Conservation (phyloP, 148 eudicot species). For the Selenicereus undatus region DNA sequence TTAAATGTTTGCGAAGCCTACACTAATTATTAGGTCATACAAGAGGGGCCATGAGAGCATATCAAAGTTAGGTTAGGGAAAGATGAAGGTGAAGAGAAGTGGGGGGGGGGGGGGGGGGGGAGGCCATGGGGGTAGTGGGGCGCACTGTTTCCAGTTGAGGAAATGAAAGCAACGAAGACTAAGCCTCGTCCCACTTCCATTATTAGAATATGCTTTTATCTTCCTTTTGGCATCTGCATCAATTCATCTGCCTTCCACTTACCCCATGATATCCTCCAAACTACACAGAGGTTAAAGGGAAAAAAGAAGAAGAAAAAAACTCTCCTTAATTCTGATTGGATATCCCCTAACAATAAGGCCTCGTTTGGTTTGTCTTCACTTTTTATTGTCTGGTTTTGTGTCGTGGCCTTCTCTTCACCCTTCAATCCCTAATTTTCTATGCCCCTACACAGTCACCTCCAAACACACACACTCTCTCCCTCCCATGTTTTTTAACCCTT, state of each 20-base stretch:
- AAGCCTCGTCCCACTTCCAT: not conserved
- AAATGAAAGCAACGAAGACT: not conserved
- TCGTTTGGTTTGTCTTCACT: not conserved
- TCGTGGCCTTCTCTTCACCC: not conserved
- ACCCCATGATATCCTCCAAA: not conserved
- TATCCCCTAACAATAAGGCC: not conserved
- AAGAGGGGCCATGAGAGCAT: too few species aligned
- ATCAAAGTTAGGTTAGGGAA: too few species aligned
- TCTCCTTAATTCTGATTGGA: not conserved
- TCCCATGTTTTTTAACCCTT: not conserved
- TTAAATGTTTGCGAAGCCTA: too few species aligned
- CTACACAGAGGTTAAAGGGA: too few species aligned
- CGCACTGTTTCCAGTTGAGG: not conserved
- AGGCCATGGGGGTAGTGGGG: not conserved
- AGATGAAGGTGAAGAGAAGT: too few species aligned
- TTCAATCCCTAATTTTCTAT: not conserved
- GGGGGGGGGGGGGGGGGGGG: too few species aligned
- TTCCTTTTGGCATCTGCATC: not conserved
- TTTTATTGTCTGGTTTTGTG: not conserved
- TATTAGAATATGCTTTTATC: not conserved
- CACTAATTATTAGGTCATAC: too few species aligned
- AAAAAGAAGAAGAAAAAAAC: too few species aligned
- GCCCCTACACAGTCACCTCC: not conserved
- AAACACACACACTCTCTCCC: not conserved
- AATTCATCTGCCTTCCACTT: not conserved